Evolutionary conservation across 306 rosid genomes (phyloP).

Genomic region (Astragalus membranaceus): DNA sequence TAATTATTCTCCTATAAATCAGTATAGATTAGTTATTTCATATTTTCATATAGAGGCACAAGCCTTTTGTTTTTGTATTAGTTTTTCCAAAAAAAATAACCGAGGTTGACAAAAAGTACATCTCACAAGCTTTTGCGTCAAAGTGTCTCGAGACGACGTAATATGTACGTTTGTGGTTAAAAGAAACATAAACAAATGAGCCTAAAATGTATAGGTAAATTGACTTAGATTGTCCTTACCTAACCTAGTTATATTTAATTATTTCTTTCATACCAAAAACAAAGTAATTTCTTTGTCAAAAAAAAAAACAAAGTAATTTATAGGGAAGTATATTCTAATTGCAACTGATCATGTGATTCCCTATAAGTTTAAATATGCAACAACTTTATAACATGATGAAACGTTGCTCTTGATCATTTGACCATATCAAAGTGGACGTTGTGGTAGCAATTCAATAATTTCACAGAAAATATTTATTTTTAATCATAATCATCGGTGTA

Average conservation of each 20-base stretch:
- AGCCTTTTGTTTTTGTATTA: neutral
- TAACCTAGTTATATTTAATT: neutral
- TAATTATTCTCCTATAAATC: too few relatives aligned
- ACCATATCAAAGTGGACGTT: neutral
- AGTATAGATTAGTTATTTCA: neutral
- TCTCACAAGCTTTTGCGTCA: too few relatives aligned
- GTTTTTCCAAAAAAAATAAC: too few relatives aligned
- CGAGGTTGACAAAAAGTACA: too few relatives aligned
- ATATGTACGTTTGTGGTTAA: too few relatives aligned
- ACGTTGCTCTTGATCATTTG: neutral
- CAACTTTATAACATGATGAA: neutral
- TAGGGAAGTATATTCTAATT: neutral
- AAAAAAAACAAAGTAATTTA: neutral
- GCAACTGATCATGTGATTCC: neutral
- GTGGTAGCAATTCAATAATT: neutral
- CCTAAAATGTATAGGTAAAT: neutral
- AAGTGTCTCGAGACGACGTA: too few relatives aligned
- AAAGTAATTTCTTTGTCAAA: too few relatives aligned
- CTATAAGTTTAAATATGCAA: neutral
- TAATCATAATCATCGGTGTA: too few relatives aligned
- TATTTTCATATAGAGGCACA: neutral
- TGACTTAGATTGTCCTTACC: neutral
- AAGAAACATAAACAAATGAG: too few relatives aligned
- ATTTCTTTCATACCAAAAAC: neutral
- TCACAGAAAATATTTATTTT: too few relatives aligned